phyloP scores from a whole-genome alignment of 805 yeast species.

The Candida takata region DNA sequence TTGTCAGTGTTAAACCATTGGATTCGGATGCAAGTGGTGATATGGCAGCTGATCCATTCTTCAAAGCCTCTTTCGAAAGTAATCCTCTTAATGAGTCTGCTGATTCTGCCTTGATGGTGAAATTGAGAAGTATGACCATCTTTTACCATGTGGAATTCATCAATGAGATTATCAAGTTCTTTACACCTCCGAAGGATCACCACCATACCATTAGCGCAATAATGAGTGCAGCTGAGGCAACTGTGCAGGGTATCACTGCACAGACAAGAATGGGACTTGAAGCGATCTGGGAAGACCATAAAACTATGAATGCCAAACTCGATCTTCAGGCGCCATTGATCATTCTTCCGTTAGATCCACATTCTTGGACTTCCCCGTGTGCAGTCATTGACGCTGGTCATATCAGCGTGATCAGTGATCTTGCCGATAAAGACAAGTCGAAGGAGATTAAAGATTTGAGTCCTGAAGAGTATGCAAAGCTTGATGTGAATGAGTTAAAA shows the following conservation, averaged over 20 bases:
- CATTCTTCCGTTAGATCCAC: conserved; percentile 76
- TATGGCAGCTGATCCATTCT: conserved; percentile 51
- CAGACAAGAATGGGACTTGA: conserved; percentile 91
- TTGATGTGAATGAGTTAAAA: conserved; percentile 24
- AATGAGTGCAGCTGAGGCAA: conserved; percentile 90
- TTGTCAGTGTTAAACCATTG: conserved; percentile 73
- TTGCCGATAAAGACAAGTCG: conserved; percentile 63
- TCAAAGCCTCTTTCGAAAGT: conserved; percentile 73
- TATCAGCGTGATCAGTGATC: conserved; percentile 72
- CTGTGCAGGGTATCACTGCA: conserved; percentile 82
- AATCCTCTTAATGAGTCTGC: conserved; percentile 84
- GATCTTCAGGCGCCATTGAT: conserved; percentile 93
- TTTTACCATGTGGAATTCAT: conserved; percentile 82
- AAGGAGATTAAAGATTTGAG: conserved; percentile 61
- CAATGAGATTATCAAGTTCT: conserved; percentile 67
- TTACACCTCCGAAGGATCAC: conserved; percentile 81
- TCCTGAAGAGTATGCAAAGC: conserved; percentile 63
- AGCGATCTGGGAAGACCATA: conserved; percentile 91
- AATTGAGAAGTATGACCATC: conserved; percentile 79
- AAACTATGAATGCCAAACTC: conserved; percentile 74
- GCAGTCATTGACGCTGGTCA: conserved; percentile 95
- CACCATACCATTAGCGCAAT: conserved; percentile 85
- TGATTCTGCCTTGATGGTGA: conserved; percentile 68
- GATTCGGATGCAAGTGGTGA: conserved; percentile 32
- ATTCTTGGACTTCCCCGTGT: conserved; percentile 77